A percentile compares a stretch with the other conserved stretches of the same genome.
phyloP scores from a whole-genome alignment of 169 alveolate species.

The Blepharisma undulans region DNA sequence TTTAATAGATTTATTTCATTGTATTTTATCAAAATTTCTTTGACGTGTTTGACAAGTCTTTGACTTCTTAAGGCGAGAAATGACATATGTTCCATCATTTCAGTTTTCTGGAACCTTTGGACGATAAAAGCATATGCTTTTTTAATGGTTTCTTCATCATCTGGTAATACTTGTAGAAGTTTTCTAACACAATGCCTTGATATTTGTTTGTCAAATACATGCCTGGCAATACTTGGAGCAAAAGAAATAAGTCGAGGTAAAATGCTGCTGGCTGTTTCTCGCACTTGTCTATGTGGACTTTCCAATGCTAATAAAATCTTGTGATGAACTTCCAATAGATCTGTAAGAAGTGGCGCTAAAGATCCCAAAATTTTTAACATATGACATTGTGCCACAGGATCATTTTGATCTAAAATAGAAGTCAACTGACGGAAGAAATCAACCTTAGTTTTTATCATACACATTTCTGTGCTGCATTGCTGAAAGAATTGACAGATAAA shows the following conservation, averaged over 20 bases:
- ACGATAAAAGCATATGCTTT: conserved; percentile 16
- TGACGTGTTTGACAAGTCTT: neutral
- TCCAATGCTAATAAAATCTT: conserved; percentile 4
- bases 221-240: conserved; percentile 8
- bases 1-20: neutral
- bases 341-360: conserved; percentile 20
- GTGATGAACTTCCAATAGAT: conserved; percentile 27
- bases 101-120: neutral
- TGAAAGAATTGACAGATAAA: conserved; percentile 15
- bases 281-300: neutral
- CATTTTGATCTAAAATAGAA: conserved; percentile 4
- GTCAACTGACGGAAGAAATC: conserved; percentile 13
- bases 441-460: conserved; percentile 14
- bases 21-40: neutral
- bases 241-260: neutral
- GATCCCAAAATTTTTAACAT: conserved; percentile 23
- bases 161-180: neutral
- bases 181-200: neutral
- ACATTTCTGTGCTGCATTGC: conserved; percentile 37
- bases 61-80: neutral
- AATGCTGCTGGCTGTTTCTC: conserved; percentile 4
- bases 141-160: neutral
- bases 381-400: conserved; percentile 25
- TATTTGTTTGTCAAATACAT: conserved; percentile 3
- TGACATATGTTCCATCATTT: neutral